Conservation (phyloP, 257 asterid genomes). For the Forsythia suspensa region DNA sequence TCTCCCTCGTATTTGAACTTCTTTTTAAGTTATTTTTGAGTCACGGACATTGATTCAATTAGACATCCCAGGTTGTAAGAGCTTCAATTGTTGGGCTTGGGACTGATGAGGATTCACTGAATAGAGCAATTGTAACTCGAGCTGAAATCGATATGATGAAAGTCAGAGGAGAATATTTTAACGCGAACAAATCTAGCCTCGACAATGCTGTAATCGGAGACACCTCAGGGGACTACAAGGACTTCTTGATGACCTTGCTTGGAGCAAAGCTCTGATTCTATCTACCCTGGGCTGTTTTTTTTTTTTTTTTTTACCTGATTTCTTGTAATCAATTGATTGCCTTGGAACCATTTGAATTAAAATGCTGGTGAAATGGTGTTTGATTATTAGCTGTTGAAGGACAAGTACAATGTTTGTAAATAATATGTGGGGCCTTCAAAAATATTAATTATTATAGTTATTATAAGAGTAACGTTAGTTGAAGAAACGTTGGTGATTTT, state of each 20-base stretch:
- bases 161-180: slow-evolving; percentile 59
- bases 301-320: too few relatives aligned
- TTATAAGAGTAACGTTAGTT: too few relatives aligned
- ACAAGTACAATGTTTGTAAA: not conserved
- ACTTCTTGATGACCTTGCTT: slow-evolving; percentile 67
- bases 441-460: too few relatives aligned
- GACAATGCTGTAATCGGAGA: slow-evolving; percentile 66
- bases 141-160: slow-evolving; percentile 78
- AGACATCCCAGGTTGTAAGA: slow-evolving; percentile 50
- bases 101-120: slow-evolving; percentile 75
- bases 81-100: slow-evolving; percentile 68
- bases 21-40: not conserved
- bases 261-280: slow-evolving; percentile 50
- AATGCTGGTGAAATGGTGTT: not conserved
- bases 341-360: not conserved
- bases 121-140: slow-evolving; percentile 64
- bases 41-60: not conserved
- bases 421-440: too few relatives aligned
- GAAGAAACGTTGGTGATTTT: too few relatives aligned
- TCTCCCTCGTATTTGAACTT: not conserved
- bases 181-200: slow-evolving; percentile 38
- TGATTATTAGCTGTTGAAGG: not conserved
- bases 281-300: not conserved
- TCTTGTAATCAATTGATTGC: not conserved
- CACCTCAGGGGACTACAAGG: slow-evolving; percentile 82